Evolutionary conservation across 176 grass and related monocot species (phyloP), one percentile per base, ranked within the genome.

Genomic region (Oryza glumipatula): DNA sequence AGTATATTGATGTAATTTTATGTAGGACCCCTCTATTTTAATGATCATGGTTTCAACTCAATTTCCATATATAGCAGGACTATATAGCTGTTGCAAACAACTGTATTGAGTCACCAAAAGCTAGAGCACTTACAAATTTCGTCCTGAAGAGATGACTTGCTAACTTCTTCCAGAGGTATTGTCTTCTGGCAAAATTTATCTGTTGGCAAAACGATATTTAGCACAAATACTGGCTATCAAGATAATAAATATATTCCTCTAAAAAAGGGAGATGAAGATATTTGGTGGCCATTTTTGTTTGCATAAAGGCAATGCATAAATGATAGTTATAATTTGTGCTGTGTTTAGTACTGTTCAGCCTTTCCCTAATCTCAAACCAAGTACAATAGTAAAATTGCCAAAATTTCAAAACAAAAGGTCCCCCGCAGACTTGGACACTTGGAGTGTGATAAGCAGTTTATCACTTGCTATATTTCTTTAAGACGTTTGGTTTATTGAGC

Each of bases 131-230:
- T 83, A 84, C 84, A 54, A 80, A 71, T 39, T 87, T 88, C 76
- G 36, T 45, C 71, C 23, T 49, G 68, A 8, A 76, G n/a, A n/a
- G 35, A 35, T 76, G 44, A 65, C 65, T 86, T 91, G 68, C 48
- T 68, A 61, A 72, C 65, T 92, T 89, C 90, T 79, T 89, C 81
- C 75, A 44, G 83, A 74, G 75, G 66, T 1, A 19, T 21, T 79
- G 45, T 67, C 66, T 94, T 97, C 47, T 86, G 70, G 78, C 92
- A 94, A 83, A 72, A 83, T 64, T 80, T 84, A 33, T 91, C 95
- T 97, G 77, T 58, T 81, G 56, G 72, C 48, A 88, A 80, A 72
- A 41, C 13, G 46, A 67, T 35, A 83, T 47, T 82, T 79, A 91
- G 6, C n/a, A 86, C 9, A 90, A 73, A 83, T 67, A 61, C 7